phyloP scores from a whole-genome alignment of 805 yeast genomes.

The Schizosaccharomyces octosporus region DNA sequence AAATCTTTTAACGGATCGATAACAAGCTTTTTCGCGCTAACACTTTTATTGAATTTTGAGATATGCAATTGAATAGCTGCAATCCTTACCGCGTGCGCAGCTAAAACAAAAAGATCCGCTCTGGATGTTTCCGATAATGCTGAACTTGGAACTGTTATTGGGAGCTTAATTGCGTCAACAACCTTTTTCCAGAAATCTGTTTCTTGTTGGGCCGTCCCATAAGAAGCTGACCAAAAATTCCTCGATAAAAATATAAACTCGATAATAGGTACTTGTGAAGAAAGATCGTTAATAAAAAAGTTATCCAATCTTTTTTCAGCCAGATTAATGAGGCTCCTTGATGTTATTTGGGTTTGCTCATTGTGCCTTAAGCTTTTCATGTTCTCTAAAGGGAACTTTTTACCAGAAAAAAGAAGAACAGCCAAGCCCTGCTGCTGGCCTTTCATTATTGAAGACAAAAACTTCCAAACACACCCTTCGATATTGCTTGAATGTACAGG shows the following conservation, averaged over 20 bases:
- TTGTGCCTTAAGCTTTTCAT: neutral
- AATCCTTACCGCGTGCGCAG: neutral
- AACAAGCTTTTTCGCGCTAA: neutral
- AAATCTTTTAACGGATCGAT: neutral
- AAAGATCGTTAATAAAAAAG: neutral
- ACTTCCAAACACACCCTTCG: slow-evolving; percentile 1
- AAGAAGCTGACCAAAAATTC: neutral
- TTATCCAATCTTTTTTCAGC: neutral
- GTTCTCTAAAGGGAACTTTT: neutral
- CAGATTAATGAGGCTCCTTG: neutral
- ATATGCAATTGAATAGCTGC: neutral
- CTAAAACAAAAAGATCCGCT: neutral
- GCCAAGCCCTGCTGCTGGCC: neutral
- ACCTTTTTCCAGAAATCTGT: slow-evolving; percentile 5
- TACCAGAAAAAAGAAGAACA: neutral
- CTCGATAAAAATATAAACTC: neutral
- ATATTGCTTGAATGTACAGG: neutral
- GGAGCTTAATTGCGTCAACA: slow-evolving; percentile 3
- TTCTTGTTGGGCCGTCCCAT: neutral
- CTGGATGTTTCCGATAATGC: neutral
- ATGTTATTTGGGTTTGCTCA: neutral
- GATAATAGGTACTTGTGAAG: neutral
- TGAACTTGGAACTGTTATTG: neutral
- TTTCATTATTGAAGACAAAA: neutral
- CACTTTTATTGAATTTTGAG: neutral